A percentile compares a stretch with the other conserved stretches of the same genome.
Conservation (phyloP, 2,329 filamentous ascomycete species). For the Apiospora koreana region DNA sequence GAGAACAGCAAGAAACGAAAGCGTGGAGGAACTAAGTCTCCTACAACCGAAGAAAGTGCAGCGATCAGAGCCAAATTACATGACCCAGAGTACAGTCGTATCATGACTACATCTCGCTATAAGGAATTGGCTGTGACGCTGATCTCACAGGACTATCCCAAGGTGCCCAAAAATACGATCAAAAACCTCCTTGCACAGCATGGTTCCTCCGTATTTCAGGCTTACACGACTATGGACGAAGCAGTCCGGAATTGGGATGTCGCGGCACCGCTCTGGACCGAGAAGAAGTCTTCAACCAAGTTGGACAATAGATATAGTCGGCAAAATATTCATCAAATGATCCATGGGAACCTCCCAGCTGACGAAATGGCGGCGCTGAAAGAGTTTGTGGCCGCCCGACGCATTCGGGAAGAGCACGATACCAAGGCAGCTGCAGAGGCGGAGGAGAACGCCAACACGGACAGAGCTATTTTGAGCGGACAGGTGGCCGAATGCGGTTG, state of each 20-base stretch:
- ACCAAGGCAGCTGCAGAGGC: slow-evolving; percentile 26
- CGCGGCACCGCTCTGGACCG: slow-evolving; percentile 19
- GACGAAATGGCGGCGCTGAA: slow-evolving; percentile 33
- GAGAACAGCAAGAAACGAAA: slow-evolving; percentile 42
- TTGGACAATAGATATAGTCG: slow-evolving; percentile 18
- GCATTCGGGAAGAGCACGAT: slow-evolving; percentile 29
- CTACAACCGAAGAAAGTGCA: slow-evolving; percentile 15
- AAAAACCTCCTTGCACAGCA: slow-evolving; percentile 26
- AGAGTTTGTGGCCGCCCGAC: slow-evolving; percentile 42
- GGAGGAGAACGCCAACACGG: slow-evolving; percentile 39
- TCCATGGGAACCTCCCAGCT: slow-evolving; percentile 18
- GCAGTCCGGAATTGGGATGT: slow-evolving; percentile 22
- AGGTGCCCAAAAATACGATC: slow-evolving; percentile 28
- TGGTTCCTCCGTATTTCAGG: slow-evolving; percentile 33
- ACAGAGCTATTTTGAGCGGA: slow-evolving; percentile 46
- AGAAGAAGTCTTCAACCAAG: slow-evolving; percentile 32
- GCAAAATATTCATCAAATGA: slow-evolving; percentile 20
- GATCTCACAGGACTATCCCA: slow-evolving; percentile 38
- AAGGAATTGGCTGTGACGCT: slow-evolving; percentile 25
- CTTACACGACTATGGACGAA: slow-evolving; percentile 37
- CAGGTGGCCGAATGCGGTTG: slow-evolving; percentile 69
- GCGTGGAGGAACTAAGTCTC: slow-evolving; percentile 26
- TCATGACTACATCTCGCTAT: slow-evolving; percentile 18
- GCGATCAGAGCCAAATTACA: slow-evolving; percentile 22
- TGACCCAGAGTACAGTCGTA: slow-evolving; percentile 12